A percentile compares a stretch with the other conserved stretches of the same genome.
Conservation (phyloP, 257 asterid species). For the Voacanga thouarsii region DNA sequence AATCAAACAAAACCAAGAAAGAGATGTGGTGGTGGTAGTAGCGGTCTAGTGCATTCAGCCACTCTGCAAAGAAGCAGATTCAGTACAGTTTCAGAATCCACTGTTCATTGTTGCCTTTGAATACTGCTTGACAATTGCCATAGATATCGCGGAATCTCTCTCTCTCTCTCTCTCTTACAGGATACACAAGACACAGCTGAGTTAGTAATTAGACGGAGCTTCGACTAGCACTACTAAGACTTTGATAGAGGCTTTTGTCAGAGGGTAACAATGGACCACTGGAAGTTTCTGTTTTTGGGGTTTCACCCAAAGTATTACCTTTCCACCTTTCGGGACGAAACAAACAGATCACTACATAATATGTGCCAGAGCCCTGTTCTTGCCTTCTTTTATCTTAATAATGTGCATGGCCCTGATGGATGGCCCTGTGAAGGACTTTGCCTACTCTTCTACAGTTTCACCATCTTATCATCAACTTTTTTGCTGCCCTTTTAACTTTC, state of each 20-base stretch:
- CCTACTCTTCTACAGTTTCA: slow-evolving; percentile 47
- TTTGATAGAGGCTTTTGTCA: slow-evolving; percentile 59
- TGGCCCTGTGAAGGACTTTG: slow-evolving; percentile 13
- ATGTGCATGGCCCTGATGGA: slow-evolving; percentile 10
- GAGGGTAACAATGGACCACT: slow-evolving; percentile 87
- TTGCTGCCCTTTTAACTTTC: slow-evolving; percentile 16
- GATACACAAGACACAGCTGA: neutral
- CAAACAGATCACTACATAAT: slow-evolving; percentile 52
- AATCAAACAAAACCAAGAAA: neutral
- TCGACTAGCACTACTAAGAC: slow-evolving; percentile 46
- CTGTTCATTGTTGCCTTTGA: slow-evolving; percentile 39
- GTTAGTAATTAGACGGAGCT: slow-evolving; percentile 14
- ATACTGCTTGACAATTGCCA: slow-evolving; percentile 24
- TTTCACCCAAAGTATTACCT: slow-evolving; percentile 82
- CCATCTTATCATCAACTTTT: slow-evolving; percentile 47
- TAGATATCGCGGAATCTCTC: slow-evolving; percentile 28
- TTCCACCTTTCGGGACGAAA: slow-evolving; percentile 65
- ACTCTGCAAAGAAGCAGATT: slow-evolving; percentile 31
- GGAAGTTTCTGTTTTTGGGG: slow-evolving; percentile 91
- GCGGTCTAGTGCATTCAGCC: slow-evolving; percentile 43
- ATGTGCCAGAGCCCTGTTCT: slow-evolving; percentile 44
- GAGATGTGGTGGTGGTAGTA: neutral
- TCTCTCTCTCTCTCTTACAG: neutral
- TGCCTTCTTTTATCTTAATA: slow-evolving; percentile 39
- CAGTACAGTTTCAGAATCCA: slow-evolving; percentile 40